These are phyloP conservation scores for Friedmanniomyces simplex DNA, from an alignment of 495 filamentous ascomycete species.

Conservation along the genomic window DNA sequence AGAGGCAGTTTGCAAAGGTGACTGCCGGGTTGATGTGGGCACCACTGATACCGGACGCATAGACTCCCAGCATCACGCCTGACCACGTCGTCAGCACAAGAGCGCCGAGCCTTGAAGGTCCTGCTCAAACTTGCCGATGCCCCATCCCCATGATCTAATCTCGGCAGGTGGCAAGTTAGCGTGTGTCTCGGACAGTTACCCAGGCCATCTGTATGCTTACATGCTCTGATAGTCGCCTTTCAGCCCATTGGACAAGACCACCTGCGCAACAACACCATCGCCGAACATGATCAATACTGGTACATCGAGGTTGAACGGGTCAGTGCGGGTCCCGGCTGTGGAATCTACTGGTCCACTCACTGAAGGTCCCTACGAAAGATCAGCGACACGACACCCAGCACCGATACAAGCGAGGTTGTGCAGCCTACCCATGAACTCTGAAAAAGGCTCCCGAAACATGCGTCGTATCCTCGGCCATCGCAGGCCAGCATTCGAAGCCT, in stretches of 20 bases:
- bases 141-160: constrained; percentile 38
- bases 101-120: too few relatives aligned
- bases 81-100: not conserved
- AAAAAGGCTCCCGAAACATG: constrained; percentile 43
- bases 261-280: constrained; percentile 49
- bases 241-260: constrained; percentile 38
- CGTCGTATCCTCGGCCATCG: constrained; percentile 41
- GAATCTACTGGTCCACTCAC: not conserved
- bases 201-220: too few relatives aligned
- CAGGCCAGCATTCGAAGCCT: constrained; percentile 26
- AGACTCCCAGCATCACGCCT: constrained; percentile 54
- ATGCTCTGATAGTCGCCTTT: constrained; percentile 41
- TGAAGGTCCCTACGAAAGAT: not conserved
- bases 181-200: too few relatives aligned
- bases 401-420: not conserved
- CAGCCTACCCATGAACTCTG: constrained; percentile 55
- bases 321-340: not conserved
- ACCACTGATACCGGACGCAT: constrained; percentile 48
- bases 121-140: not conserved
- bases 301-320: not conserved
- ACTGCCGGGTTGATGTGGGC: constrained; percentile 59
- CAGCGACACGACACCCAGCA: not conserved
- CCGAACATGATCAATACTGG: constrained; percentile 51
- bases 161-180: too few relatives aligned
- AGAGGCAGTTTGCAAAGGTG: constrained; percentile 53